Conservation (phyloP, 2,329 filamentous ascomycete genomes). For the Dactylella cylindrospora region DNA sequence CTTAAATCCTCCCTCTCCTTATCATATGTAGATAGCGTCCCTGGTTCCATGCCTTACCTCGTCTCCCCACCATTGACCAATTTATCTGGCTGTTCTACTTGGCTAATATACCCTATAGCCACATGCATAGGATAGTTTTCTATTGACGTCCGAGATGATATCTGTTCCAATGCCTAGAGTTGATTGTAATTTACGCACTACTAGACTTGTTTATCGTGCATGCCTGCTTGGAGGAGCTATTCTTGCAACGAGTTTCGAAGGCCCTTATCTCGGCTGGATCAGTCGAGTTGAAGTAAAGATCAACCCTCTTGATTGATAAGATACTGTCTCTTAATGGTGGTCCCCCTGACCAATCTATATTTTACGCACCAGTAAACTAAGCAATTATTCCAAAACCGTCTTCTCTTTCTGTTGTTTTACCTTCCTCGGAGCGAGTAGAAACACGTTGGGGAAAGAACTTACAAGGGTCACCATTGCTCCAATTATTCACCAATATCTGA, state of each 20-base stretch:
- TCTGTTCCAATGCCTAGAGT: neutral
- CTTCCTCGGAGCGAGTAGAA: no score
- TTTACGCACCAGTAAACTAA: no score
- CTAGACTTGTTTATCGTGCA: slow-evolving; percentile 21
- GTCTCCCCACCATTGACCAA: no score
- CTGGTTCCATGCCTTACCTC: no score
- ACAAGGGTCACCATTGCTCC: slow-evolving; percentile 39
- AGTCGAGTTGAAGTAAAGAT: slow-evolving; percentile 32
- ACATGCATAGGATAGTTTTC: neutral
- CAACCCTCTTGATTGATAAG: slow-evolving; percentile 17
- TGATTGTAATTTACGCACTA: neutral
- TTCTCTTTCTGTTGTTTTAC: neutral
- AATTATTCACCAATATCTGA: slow-evolving; percentile 30
- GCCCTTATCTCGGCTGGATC: slow-evolving; percentile 4
- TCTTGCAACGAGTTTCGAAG: slow-evolving; percentile 20
- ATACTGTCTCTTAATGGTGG: slow-evolving; percentile 24
- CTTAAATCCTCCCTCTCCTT: no score
- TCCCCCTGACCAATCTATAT: slow-evolving; percentile 31
- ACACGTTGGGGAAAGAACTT: neutral
- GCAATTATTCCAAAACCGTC: neutral
- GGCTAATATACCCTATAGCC: no score
- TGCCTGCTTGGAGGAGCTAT: neutral
- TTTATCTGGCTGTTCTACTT: no score
- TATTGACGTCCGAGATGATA: neutral
- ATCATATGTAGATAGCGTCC: no score